A percentile compares a stretch with the other conserved stretches of the same genome.
Evolutionary conservation across 441 rosid genomes (phyloP).

Genomic region (Adansonia gregorii): DNA sequence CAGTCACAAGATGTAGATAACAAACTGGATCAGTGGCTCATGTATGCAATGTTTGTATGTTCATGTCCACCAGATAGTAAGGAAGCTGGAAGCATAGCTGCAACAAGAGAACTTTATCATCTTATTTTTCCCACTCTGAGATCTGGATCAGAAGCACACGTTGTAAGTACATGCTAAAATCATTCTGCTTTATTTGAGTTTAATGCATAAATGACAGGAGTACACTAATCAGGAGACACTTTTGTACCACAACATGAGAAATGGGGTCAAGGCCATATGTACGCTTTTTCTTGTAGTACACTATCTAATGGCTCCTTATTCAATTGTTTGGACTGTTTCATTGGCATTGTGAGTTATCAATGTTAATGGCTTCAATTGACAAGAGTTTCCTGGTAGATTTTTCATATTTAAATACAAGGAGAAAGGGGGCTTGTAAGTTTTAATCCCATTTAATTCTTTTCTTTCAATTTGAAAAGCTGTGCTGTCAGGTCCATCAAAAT

Average conservation of each 20-base stretch:
- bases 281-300: conserved; percentile 13
- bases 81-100: conserved; percentile 81
- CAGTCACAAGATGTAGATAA: conserved; percentile 91
- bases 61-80: conserved; percentile 93
- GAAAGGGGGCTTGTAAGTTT: background rate
- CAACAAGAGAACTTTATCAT: conserved; percentile 91
- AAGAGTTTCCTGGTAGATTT: background rate
- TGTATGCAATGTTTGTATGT: conserved; percentile 97
- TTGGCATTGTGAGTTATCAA: background rate
- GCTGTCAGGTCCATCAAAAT: background rate
- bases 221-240: background rate
- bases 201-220: background rate
- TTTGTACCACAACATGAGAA: conserved; percentile 15
- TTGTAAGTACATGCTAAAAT: conserved; percentile 59
- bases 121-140: conserved; percentile 85
- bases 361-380: conserved; percentile 9
- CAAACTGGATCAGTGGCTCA: conserved; percentile 98
- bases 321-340: background rate
- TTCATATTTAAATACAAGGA: background rate
- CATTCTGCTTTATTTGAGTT: conserved; percentile 11
- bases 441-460: background rate
- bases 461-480: background rate
- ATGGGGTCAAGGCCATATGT: background rate
- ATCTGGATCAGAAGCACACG: conserved; percentile 89
- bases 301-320: background rate